phyloP scores from a whole-genome alignment of 169 alveolate genomes.

The Perkinsus olseni region DNA sequence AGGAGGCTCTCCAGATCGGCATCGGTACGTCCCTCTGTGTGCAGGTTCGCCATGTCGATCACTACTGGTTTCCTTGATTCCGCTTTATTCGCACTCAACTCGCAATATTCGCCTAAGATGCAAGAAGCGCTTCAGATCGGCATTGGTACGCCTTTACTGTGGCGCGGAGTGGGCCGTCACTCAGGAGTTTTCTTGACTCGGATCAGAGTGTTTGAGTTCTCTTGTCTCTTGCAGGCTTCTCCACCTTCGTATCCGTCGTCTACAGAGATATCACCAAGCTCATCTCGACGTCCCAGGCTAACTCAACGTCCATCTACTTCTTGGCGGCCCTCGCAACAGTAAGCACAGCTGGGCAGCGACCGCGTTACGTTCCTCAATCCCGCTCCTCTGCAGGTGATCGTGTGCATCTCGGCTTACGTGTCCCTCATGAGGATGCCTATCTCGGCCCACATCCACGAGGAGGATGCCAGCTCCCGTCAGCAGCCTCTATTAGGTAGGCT shows the following conservation, averaged over 20 bases:
- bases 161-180: neutral
- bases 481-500: neutral
- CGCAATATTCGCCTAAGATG: neutral
- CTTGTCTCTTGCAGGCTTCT: neutral
- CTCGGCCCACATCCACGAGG: neutral
- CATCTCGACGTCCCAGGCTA: neutral
- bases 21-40: neutral
- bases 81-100: neutral
- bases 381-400: neutral
- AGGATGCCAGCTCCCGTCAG: neutral
- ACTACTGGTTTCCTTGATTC: neutral
- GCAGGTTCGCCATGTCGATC: neutral
- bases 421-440: neutral
- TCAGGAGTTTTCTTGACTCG: neutral
- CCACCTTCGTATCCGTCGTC: neutral
- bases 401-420: neutral
- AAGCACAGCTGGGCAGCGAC: neutral
- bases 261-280: neutral
- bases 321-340: neutral
- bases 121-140: neutral
- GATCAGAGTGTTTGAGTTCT: neutral
- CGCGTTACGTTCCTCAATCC: neutral
- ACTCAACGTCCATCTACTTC: neutral
- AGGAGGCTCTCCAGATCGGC: constrained; percentile 6
- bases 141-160: neutral